Evolutionary conservation across 2,329 filamentous ascomycete species (phyloP).

Genomic region (Shiraia sp.): DNA sequence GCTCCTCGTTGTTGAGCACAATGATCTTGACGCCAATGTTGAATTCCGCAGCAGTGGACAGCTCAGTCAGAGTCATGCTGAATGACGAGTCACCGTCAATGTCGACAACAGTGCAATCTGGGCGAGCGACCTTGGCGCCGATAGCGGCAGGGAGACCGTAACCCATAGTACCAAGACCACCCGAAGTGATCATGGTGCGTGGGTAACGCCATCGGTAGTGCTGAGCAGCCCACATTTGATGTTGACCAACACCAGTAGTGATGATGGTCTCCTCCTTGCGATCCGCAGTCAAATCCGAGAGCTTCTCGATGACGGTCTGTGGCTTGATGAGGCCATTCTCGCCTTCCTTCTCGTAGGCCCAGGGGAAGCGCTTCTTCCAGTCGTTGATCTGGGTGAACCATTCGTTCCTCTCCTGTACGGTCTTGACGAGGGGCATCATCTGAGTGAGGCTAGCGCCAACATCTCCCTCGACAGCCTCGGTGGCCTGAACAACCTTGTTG

Average conservation of each 20-base stretch:
- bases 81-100: constrained; percentile 99
- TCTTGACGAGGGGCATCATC: constrained; percentile 73
- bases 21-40: constrained; percentile 96
- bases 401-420: constrained; percentile 69
- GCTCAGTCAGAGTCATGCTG: constrained; percentile 96
- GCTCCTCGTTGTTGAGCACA: constrained; percentile 94
- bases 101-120: constrained; percentile 86
- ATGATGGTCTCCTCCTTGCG: constrained; percentile 87
- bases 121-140: constrained; percentile 84
- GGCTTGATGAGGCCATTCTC: constrained; percentile 86
- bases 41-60: constrained; percentile 91
- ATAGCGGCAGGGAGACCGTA: constrained; percentile 94
- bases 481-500: constrained; percentile 98
- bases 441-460: constrained; percentile 76
- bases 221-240: constrained; percentile 98
- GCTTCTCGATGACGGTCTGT: constrained; percentile 86
- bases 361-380: constrained; percentile 92
- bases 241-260: constrained; percentile 91
- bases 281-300: constrained; percentile 79
- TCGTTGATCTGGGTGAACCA: constrained; percentile 89
- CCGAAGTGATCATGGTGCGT: constrained; percentile 93
- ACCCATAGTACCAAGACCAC: constrained; percentile 95
- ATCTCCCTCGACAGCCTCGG: constrained; percentile 92
- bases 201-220: constrained; percentile 94
- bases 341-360: constrained; percentile 80